Conservation (phyloP, 371 early-diverging fungal species). For the Agmasoma carcini region DNA sequence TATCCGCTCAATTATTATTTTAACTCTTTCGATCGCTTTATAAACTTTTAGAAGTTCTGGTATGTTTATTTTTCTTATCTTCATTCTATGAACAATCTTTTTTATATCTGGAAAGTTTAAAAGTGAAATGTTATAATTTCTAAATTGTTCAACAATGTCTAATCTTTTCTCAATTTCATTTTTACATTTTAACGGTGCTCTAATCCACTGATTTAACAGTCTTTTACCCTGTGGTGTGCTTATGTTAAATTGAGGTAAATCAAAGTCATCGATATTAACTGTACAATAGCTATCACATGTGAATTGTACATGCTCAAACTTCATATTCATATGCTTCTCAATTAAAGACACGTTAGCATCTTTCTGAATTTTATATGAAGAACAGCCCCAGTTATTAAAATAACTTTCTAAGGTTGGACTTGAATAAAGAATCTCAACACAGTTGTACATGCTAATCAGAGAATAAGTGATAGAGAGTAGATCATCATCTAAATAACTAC, state of each 20-base stretch:
- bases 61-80: slow-evolving; percentile 23
- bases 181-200: slow-evolving; percentile 29
- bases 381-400: slow-evolving; percentile 1
- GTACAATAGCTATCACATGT: slow-evolving; percentile 16
- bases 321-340: slow-evolving; percentile 6
- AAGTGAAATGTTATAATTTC: slow-evolving; percentile 16
- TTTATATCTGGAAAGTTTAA: slow-evolving; percentile 40
- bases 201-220: slow-evolving; percentile 42
- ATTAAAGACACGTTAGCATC: slow-evolving; percentile 7
- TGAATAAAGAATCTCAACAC: slow-evolving; percentile 45
- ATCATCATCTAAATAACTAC: slow-evolving; percentile 50
- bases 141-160: slow-evolving; percentile 35
- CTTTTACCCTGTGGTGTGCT: slow-evolving; percentile 49
- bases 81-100: slow-evolving; percentile 31
- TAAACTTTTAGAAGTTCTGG: slow-evolving; percentile 37
- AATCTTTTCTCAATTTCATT: slow-evolving; percentile 48
- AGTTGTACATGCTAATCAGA: slow-evolving; percentile 41
- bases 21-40: slow-evolving; percentile 30
- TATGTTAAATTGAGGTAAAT: slow-evolving; percentile 23
- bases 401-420: slow-evolving; percentile 11
- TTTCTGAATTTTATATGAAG: slow-evolving; percentile 9
- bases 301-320: not conserved
- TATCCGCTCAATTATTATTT: slow-evolving; percentile 5
- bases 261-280: slow-evolving; percentile 21
- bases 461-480: slow-evolving; percentile 43